These are phyloP conservation scores for Canavalia gladiata DNA, from an alignment of 306 rosid genomes.

Conservation along the genomic window DNA sequence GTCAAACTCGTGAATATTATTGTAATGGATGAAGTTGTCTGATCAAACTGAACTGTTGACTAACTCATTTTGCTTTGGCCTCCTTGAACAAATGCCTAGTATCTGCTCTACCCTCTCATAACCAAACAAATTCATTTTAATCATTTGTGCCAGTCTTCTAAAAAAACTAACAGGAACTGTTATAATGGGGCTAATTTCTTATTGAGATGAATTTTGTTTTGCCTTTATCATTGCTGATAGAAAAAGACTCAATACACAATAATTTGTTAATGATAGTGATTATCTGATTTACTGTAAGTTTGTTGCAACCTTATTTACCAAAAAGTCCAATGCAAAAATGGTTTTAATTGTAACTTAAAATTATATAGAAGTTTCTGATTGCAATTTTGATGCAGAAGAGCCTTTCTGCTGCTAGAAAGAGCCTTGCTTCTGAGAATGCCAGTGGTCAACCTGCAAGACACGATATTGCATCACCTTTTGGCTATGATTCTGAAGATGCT, in stretches of 20 bases:
- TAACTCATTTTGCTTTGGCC: not conserved
- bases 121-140: not conserved
- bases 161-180: conserved; percentile 1
- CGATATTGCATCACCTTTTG: conserved; percentile 54
- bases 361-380: conserved; percentile 38
- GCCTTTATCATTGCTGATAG: not conserved
- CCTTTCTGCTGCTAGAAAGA: conserved; percentile 87
- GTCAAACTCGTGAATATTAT: not conserved
- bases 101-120: conserved; percentile 15
- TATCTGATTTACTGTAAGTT: not conserved
- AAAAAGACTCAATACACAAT: not conserved
- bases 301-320: not conserved
- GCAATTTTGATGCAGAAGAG: conserved; percentile 74
- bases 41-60: conserved; percentile 32
- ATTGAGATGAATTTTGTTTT: not conserved
- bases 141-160: not conserved
- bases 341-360: conserved; percentile 22
- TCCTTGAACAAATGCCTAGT: not conserved
- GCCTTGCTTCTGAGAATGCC: conserved; percentile 67
- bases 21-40: conserved; percentile 18
- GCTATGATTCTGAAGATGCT: conserved; percentile 79
- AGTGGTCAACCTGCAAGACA: conserved; percentile 60
- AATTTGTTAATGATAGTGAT: not conserved
- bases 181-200: conserved; percentile 16
- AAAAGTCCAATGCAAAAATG: not conserved